Evolutionary conservation across 345 rosid species (phyloP).

Genomic region (Acer saccharum): DNA sequence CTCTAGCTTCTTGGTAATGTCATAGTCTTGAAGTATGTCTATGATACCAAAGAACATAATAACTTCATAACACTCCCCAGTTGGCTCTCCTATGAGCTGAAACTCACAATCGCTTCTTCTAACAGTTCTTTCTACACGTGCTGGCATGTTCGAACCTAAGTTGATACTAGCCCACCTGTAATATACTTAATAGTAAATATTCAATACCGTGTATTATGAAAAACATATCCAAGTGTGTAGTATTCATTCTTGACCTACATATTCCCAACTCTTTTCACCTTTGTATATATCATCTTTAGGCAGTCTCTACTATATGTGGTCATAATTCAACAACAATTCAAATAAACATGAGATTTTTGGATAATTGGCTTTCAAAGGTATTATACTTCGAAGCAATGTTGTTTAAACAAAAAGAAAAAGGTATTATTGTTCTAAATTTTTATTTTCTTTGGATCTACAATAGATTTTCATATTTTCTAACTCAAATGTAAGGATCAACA

Average conservation of each 20-base stretch:
- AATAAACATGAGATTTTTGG: neutral
- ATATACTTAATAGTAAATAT: neutral
- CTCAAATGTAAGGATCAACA: neutral
- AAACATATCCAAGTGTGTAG: too few relatives aligned
- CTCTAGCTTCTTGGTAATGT: conserved; percentile 91
- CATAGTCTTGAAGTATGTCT: conserved; percentile 91
- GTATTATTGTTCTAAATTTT: neutral
- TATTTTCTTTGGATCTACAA: neutral
- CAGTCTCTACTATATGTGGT: neutral
- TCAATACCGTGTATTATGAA: too few relatives aligned
- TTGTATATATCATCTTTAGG: too few relatives aligned
- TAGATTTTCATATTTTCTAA: neutral
- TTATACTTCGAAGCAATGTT: neutral
- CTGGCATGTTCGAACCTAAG: conserved; percentile 82
- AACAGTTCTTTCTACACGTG: conserved; percentile 67
- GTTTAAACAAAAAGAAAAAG: neutral
- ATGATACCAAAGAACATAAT: conserved; percentile 84
- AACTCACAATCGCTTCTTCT: conserved; percentile 55
- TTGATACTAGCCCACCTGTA: conserved; percentile 81
- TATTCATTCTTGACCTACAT: too few relatives aligned
- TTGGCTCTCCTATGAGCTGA: conserved; percentile 74
- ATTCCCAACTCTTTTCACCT: too few relatives aligned
- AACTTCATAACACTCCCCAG: conserved; percentile 78
- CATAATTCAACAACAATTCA: neutral
- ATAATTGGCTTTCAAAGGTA: neutral